Conservation (phyloP, 2,329 filamentous ascomycete genomes). For the Epichloe sylvatica region DNA sequence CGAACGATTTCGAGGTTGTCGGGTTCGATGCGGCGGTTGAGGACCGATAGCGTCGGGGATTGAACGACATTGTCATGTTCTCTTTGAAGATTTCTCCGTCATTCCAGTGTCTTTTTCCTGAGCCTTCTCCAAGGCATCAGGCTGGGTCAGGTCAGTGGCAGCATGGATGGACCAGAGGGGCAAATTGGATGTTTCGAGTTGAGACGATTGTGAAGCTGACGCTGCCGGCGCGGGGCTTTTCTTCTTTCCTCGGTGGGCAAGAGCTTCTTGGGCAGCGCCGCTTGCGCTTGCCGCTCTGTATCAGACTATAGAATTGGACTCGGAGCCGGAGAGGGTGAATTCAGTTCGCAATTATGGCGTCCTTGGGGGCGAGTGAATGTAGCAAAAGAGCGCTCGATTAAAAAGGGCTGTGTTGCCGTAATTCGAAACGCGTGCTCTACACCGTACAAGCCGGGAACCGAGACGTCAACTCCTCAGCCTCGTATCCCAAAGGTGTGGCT, state of each 20-base stretch:
- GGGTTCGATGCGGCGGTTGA: conserved; percentile 48
- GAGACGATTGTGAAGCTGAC: background rate
- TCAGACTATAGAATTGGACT: background rate
- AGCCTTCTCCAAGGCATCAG: conserved; percentile 25
- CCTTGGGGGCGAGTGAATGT: background rate
- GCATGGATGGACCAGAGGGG: conserved; percentile 19
- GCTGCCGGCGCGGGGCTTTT: conserved; percentile 1
- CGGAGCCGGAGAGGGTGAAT: background rate
- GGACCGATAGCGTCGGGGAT: conserved; percentile 46
- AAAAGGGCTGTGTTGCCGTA: background rate
- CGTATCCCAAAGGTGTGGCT: background rate
- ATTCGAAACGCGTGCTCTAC: too few relatives aligned
- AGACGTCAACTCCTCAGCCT: conserved; percentile 1
- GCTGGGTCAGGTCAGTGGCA: conserved; percentile 16
- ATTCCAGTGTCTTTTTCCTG: conserved; percentile 14
- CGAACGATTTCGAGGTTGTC: conserved; percentile 44
- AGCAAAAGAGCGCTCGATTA: background rate
- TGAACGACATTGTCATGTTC: conserved; percentile 32
- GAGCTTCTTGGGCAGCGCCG: conserved; percentile 1
- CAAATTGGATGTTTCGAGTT: background rate
- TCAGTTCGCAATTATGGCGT: background rate
- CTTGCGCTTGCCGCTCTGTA: conserved; percentile 7
- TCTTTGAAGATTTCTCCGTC: background rate
- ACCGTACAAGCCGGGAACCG: background rate
- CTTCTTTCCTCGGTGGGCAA: background rate